Conservation (phyloP, 1,284 basidiomycete genomes). For the Omphalotus olearius region DNA sequence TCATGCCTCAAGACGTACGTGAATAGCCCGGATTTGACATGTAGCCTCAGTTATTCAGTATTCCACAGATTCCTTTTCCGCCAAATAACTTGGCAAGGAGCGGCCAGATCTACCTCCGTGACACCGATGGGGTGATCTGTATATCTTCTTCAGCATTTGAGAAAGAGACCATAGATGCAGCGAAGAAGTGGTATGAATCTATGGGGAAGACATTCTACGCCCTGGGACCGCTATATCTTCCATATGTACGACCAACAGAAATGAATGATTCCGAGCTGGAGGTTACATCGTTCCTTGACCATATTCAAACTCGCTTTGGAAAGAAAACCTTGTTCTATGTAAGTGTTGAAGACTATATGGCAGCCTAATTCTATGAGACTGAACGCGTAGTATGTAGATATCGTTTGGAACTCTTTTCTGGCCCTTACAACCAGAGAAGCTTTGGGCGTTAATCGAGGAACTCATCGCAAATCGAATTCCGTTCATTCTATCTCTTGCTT, state of each 20-base stretch:
- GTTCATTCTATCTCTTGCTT: background rate
- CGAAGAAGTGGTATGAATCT: background rate
- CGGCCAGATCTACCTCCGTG: background rate
- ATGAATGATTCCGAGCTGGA: conserved; percentile 2
- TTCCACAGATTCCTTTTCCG: conserved; percentile 9
- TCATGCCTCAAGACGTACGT: background rate
- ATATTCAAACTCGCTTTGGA: conserved; percentile 2
- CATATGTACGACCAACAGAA: background rate
- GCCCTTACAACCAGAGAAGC: background rate
- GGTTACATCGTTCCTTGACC: conserved; percentile 4
- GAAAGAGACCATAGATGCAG: background rate
- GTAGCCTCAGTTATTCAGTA: conserved; percentile 14
- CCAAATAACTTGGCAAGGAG: background rate
- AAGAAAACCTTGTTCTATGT: conserved; percentile 2
- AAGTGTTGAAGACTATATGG: background rate
- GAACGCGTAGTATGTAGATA: background rate
- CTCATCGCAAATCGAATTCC: background rate
- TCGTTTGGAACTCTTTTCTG: background rate
- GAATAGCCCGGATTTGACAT: conserved; percentile 8
- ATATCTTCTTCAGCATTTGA: background rate
- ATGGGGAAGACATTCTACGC: background rate
- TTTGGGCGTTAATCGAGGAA: background rate
- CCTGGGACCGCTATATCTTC: background rate
- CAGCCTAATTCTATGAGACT: background rate
- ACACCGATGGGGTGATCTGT: background rate